These are phyloP conservation scores for Fusarium oxysporum DNA, from an alignment of 2,329 filamentous ascomycete species.

Conservation along the genomic window DNA sequence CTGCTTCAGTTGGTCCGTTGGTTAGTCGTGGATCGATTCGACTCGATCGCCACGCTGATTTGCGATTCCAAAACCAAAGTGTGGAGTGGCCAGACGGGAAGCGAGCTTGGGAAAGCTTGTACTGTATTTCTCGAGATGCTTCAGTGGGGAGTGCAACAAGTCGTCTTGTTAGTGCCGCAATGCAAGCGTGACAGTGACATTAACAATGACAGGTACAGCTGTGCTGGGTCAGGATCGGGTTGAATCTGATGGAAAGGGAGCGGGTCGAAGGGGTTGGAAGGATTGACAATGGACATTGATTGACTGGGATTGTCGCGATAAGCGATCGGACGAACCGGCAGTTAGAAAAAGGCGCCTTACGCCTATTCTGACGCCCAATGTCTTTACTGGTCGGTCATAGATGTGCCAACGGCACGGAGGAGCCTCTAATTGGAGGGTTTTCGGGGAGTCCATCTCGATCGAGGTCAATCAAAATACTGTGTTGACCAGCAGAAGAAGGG, in stretches of 20 bases:
- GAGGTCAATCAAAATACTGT: not conserved
- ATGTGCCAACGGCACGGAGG: not conserved
- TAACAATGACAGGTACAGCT: not conserved
- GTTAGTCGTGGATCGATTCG: conserved; percentile 1
- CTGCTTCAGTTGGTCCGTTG: not conserved
- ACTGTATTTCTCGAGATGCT: not conserved
- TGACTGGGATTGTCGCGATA: conserved; percentile 31
- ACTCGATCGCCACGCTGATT: conserved; percentile 13
- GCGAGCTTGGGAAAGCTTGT: conserved; percentile 34
- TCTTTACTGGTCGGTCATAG: not conserved
- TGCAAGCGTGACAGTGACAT: conserved; percentile 5
- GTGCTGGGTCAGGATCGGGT: not conserved
- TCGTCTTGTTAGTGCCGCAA: not conserved
- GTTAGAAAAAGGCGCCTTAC: conserved; percentile 13
- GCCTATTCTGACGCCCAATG: not conserved
- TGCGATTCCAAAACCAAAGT: conserved; percentile 7
- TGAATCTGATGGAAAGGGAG: not conserved
- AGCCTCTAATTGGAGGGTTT: not conserved
- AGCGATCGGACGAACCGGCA: conserved; percentile 25
- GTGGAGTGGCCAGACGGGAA: conserved; percentile 14
- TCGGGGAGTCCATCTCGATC: not conserved
- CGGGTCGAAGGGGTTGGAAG: not conserved
- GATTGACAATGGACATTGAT: not conserved
- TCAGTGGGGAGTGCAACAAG: not conserved
- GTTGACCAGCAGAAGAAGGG: not conserved